Evolutionary conservation across 495 filamentous ascomycete species (phyloP).

Genomic region (Gamarada debralockiae): DNA sequence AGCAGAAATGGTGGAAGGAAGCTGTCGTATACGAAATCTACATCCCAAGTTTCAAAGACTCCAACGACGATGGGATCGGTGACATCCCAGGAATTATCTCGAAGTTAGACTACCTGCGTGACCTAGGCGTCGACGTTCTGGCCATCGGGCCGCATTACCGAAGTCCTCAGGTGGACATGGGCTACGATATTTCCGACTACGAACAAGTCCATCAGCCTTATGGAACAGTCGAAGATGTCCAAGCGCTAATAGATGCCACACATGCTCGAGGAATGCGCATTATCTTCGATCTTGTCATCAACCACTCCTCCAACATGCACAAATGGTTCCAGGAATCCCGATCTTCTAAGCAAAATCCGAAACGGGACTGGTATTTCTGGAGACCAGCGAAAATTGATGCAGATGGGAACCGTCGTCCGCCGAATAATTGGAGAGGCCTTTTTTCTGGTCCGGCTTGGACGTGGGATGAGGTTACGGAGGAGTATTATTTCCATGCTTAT

Average conservation of each 20-base stretch:
- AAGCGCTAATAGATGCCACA: conserved; percentile 50
- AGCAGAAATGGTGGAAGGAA: conserved; percentile 34
- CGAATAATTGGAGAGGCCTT: conserved; percentile 54
- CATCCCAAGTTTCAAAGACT: conserved; percentile 62
- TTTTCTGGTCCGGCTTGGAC: conserved; percentile 47
- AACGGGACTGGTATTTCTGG: conserved; percentile 63
- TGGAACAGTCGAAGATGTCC: conserved; percentile 59
- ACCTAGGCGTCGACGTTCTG: conserved; percentile 58
- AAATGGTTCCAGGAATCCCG: conserved; percentile 59
- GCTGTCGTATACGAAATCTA: conserved; percentile 63
- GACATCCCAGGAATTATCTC: conserved; percentile 64
- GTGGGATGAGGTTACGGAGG: conserved; percentile 45
- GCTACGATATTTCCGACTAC: conserved; percentile 66
- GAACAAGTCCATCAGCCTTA: conserved; percentile 55
- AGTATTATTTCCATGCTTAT: conserved; percentile 62
- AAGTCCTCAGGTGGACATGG: conserved; percentile 57
- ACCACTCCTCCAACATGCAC: conserved; percentile 62
- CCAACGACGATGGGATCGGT: conserved; percentile 62
- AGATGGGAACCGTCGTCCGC: conserved; percentile 46
- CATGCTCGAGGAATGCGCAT: conserved; percentile 54
- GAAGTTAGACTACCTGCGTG: conserved; percentile 59
- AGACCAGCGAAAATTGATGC: conserved; percentile 44
- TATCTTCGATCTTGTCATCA: conserved; percentile 61
- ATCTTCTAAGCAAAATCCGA: conserved; percentile 45
- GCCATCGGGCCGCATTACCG: conserved; percentile 65